Base-by-base conservation (phyloP, 2,329 filamentous ascomycete genomes). In the Tolypocladium sp. region DNA sequence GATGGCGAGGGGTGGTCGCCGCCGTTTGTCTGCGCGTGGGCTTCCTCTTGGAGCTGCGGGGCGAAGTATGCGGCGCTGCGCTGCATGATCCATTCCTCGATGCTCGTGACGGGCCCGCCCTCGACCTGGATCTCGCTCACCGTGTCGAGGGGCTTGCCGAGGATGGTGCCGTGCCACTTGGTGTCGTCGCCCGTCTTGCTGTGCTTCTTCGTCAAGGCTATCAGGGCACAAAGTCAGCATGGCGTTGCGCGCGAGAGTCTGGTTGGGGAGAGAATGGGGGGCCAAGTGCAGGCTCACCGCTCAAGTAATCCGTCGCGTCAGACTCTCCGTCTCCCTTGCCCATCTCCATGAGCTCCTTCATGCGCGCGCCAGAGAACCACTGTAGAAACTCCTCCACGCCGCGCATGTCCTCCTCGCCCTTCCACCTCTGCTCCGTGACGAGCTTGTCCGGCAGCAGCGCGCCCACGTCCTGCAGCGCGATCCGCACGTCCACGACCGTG, bases 151-250 rank as follows among this genome's bases (percentile, higher is more conserved):
- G 81, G 79, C 64, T 87, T 87, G 4, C 93, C 93, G 13, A 97
- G 79, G 0, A 94, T 82, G 0, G 93, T 96, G 37, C 91, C 91
- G 65, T 88, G 85, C 71, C 91, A 96, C 67, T 93, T 88, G 12
- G 88, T 87, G 68, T 96, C 92, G 68, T 95, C 91, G 62, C 89
- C 90, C 1, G 89, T 90, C 67, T 94, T 95, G 75, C 88, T 92
- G 72, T 96, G 90, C 70, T 95, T 96, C 75, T 92, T 94, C 74
- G 96, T 97, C 49, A 97, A 77, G 5, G 86, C 89, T 90, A 64
- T 15, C 5, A 30, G 27, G 2, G 25, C 20, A 1, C 2, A 20
- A 13, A 8, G 33, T 59, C 40, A 60, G 60, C 38, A 6, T 13
- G 20, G 2, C 20, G 49, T 22, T 6, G 9, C 27, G 10, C 7